phyloP scores from a whole-genome alignment of 306 rosid species.

The Glycine latifolia region DNA sequence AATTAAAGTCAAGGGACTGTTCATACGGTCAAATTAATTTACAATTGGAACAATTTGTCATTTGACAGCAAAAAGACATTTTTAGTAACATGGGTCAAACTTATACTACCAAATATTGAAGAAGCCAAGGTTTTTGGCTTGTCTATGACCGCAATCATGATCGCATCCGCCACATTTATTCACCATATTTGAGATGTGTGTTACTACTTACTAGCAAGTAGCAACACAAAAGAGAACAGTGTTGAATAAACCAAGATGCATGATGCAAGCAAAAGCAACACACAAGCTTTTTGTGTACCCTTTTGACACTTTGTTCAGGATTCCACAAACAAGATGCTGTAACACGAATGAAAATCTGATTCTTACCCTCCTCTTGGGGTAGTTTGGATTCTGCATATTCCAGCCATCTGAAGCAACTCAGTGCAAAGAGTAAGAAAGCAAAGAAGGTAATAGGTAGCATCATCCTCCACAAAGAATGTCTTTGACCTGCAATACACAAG shows the following conservation, averaged over 20 bases:
- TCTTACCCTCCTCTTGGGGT: constrained; percentile 53
- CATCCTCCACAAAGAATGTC: too few species aligned
- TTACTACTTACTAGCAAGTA: too few species aligned
- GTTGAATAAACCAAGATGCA: not conserved
- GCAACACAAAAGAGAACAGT: not conserved
- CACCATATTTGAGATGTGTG: too few species aligned
- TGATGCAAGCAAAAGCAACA: constrained; percentile 5
- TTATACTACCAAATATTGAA: not conserved
- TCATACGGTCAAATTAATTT: not conserved
- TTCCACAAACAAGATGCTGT: not conserved
- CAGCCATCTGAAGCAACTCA: constrained; percentile 44
- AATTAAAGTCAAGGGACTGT: not conserved
- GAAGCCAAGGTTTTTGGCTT: too few species aligned
- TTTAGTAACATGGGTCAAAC: not conserved
- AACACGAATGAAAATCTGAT: not conserved
- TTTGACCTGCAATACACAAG: too few species aligned
- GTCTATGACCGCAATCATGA: too few species aligned
- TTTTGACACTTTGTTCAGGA: constrained; percentile 11
- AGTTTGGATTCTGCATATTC: constrained; percentile 47
- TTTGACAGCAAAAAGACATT: not conserved
- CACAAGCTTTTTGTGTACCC: not conserved
- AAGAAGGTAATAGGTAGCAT: constrained; percentile 32
- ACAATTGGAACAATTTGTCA: not conserved
- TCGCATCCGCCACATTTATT: too few species aligned
- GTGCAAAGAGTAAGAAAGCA: constrained; percentile 41